phyloP scores from a whole-genome alignment of 371 early-diverging fungal species.

The Apophysomyces ossiformis region DNA sequence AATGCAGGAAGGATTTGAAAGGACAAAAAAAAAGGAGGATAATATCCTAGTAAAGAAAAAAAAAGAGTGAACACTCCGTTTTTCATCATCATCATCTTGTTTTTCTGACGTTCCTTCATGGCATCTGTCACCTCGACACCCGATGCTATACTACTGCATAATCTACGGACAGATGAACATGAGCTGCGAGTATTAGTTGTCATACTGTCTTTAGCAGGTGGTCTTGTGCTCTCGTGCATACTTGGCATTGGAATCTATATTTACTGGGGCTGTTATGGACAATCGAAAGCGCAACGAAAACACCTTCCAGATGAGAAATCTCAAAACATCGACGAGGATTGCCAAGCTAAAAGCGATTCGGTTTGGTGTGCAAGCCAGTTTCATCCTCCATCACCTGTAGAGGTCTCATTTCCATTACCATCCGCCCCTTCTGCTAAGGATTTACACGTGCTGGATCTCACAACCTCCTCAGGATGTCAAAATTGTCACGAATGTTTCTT shows the following conservation, averaged over 20 bases:
- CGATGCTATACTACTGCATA: slow-evolving; percentile 9
- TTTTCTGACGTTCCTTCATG: not conserved
- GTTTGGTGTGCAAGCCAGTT: not conserved
- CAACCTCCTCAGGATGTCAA: not conserved
- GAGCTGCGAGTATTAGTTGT: slow-evolving; percentile 27
- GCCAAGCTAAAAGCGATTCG: not conserved
- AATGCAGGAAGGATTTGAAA: slow-evolving; percentile 8
- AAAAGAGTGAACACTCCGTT: not conserved
- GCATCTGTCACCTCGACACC: slow-evolving; percentile 5
- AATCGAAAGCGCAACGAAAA: not conserved
- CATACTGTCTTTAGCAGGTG: slow-evolving; percentile 28
- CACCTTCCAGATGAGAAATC: slow-evolving; percentile 4
- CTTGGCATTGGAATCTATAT: slow-evolving; percentile 31
- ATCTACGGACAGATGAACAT: slow-evolving; percentile 24
- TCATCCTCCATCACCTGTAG: not conserved
- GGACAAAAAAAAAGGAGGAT: not conserved
- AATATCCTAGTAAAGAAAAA: slow-evolving; percentile 5
- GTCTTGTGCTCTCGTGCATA: slow-evolving; percentile 25
- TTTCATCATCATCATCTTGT: not conserved
- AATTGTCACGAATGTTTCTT: not conserved
- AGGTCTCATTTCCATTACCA: slow-evolving; percentile 14
- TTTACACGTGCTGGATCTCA: not conserved
- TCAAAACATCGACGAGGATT: not conserved
- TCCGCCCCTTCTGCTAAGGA: slow-evolving; percentile 36
- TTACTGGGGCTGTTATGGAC: slow-evolving; percentile 25